phyloP scores from a whole-genome alignment of 2,329 filamentous ascomycete species.

The Penicillium sclerotigenum region DNA sequence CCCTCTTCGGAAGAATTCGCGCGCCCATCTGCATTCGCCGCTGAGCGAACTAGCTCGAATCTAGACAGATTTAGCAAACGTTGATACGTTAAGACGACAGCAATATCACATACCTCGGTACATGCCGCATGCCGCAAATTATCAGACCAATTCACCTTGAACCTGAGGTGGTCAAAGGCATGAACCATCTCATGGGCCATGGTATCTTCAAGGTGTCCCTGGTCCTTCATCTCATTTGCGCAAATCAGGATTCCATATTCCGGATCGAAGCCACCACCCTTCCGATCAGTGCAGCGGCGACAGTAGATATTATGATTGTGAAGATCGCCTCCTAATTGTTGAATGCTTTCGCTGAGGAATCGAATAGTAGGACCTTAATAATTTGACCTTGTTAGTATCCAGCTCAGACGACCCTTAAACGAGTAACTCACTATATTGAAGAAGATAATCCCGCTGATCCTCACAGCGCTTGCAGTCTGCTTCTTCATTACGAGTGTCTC shows the following conservation, averaged over 20 bases:
- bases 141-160: slow-evolving; percentile 81
- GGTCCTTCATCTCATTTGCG: slow-evolving; percentile 80
- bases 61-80: slow-evolving; percentile 43
- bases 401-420: not conserved
- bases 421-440: slow-evolving; percentile 61
- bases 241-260: slow-evolving; percentile 86
- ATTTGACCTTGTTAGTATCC: not conserved
- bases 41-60: slow-evolving; percentile 90
- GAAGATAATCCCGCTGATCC: slow-evolving; percentile 74
- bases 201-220: slow-evolving; percentile 85
- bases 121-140: slow-evolving; percentile 87
- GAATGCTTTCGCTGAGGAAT: slow-evolving; percentile 80
- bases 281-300: slow-evolving; percentile 68
- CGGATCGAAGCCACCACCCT: slow-evolving; percentile 80
- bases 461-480: slow-evolving; percentile 80
- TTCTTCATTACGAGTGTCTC: slow-evolving; percentile 71
- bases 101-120: slow-evolving; percentile 64
- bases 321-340: slow-evolving; percentile 72
- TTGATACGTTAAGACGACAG: not conserved
- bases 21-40: slow-evolving; percentile 86
- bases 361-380: slow-evolving; percentile 68
- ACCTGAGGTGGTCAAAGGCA: slow-evolving; percentile 88
- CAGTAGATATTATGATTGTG: slow-evolving; percentile 75
- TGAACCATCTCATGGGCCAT: slow-evolving; percentile 98
- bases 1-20: slow-evolving; percentile 78